Conservation (phyloP, 2,329 filamentous ascomycete genomes). For the Clonostachys rosea region DNA sequence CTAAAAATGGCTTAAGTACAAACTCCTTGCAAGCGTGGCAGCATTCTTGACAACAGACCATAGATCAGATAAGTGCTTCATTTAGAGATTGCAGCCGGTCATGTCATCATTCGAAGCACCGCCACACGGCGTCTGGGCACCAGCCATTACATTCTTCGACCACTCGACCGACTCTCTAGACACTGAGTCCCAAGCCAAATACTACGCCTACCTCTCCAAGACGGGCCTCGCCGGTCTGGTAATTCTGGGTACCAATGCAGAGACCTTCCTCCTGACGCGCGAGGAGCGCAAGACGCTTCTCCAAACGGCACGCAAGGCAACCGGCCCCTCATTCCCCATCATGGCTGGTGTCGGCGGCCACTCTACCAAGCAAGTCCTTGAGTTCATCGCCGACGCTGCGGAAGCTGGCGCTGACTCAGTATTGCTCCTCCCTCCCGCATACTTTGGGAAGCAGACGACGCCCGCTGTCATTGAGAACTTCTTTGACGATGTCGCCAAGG, state of each 20-base stretch:
- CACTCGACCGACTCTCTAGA: conserved; percentile 41
- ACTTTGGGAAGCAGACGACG: conserved; percentile 60
- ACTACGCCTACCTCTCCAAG: conserved; percentile 42
- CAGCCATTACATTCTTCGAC: conserved; percentile 50
- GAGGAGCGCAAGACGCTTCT: conserved; percentile 55
- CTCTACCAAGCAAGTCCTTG: conserved; percentile 58
- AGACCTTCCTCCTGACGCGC: conserved; percentile 52
- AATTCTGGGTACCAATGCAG: conserved; percentile 50
- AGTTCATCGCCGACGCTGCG: conserved; percentile 54
- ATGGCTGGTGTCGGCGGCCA: conserved; percentile 69
- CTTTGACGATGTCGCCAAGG: conserved; percentile 49
- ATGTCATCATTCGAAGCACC: conserved; percentile 9
- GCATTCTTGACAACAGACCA: too few relatives aligned
- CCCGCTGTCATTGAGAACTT: conserved; percentile 53
- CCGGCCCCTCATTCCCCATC: conserved; percentile 82
- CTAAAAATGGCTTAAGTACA: too few relatives aligned
- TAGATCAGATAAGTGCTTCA: too few relatives aligned
- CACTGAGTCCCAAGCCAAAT: conserved; percentile 39
- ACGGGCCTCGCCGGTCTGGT: conserved; percentile 46
- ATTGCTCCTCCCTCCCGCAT: conserved; percentile 57
- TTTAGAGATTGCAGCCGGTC: neutral
- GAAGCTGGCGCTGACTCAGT: conserved; percentile 57
- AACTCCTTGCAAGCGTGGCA: too few relatives aligned
- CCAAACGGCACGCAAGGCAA: conserved; percentile 61
- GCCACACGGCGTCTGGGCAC: conserved; percentile 38